Base-by-base conservation (phyloP, 1,139 yeast species). In the Yamadazyma membranifaciens region DNA sequence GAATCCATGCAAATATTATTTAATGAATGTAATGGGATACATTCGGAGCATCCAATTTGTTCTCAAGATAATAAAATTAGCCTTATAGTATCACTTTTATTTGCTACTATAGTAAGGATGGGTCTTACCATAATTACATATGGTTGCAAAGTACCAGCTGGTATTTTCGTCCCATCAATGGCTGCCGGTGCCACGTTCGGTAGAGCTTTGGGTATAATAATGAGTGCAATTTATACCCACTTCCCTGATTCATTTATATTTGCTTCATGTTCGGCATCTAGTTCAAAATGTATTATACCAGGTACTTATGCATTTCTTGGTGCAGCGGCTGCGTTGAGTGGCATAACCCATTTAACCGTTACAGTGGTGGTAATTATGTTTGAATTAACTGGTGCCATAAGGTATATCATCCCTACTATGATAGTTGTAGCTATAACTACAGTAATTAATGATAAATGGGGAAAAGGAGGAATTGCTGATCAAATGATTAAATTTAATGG, bases 221-320 rank as follows among this genome's bases (percentile, higher is more conserved):
- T 86, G 13, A 86, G 91, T 51, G 54, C 68, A 26, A 49, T 84
- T 10, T 76, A 82, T 27, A 69, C 71, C 43, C 59, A 54, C 34
- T 48, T 67, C 44, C 71, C 75, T 0, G 63, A 67, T 9, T 62
- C 75, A 2, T 41, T 55, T 4, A 43, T 78, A 4, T 86, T 86
- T 52, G 45, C 73, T 29, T 67, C 77, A 41, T 80, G 81, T 45
- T 57, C 69, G 1, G 50, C 46, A 4, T 11, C 31, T 15, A 56
- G 50, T 14, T 59, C 51, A 7, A 68, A 64, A 27, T 87, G 95
- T 54, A 78, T 91, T 16, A 87, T 91, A 2, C 95, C 97, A 0
- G 98, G 97, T 0, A 88, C 95, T 0, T 92, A 91, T 61, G 96
- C 98, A 0, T 83, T 94, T 45, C 75, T 94, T n/a, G 99, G 98